Percentiles rank a stretch among this genome's conserved stretches.
phyloP scores from a whole-genome alignment of 192 early-diverging fungal species.

The Coemansia sp. region DNA sequence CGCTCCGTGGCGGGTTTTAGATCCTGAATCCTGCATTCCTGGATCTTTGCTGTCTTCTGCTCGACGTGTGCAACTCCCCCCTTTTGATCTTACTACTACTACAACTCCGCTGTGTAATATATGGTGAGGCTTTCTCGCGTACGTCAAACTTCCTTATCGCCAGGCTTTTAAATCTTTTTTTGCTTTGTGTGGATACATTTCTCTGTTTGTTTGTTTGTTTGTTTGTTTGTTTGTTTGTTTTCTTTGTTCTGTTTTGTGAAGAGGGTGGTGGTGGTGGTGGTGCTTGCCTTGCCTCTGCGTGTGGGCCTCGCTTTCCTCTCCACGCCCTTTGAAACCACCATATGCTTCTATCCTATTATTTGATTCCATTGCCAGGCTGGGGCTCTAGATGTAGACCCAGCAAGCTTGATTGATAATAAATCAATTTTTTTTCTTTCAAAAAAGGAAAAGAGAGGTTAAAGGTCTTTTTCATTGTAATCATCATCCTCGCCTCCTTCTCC shows the following conservation, averaged over 20 bases:
- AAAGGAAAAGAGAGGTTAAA: too few species aligned
- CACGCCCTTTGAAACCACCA: background rate
- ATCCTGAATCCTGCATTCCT: too few species aligned
- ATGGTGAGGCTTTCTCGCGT: constrained; percentile 25
- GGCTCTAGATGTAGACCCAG: background rate
- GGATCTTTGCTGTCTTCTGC: too few species aligned
- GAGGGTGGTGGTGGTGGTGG: constrained; percentile 18
- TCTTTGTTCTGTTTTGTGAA: constrained; percentile 7
- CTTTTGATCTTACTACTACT: background rate
- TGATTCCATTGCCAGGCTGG: background rate
- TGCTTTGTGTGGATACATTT: constrained; percentile 1
- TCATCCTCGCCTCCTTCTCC: background rate
- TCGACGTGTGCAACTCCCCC: background rate
- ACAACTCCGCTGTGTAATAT: constrained; percentile 20
- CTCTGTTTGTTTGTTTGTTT: too few species aligned
- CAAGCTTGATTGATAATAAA: too few species aligned
- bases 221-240: too few species aligned
- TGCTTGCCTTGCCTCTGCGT: constrained; percentile 12
- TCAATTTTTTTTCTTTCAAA: constrained; percentile 5
- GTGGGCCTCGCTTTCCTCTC: constrained; percentile 10
- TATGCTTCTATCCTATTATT: background rate
- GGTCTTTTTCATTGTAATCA: background rate
- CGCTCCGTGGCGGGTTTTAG: too few species aligned
- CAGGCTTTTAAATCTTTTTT: background rate
- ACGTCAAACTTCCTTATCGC: constrained; percentile 9